Evolutionary conservation across 805 yeast genomes (phyloP), one percentile per base, ranked within the genome.

Genomic region (Candida rishiriensis): DNA sequence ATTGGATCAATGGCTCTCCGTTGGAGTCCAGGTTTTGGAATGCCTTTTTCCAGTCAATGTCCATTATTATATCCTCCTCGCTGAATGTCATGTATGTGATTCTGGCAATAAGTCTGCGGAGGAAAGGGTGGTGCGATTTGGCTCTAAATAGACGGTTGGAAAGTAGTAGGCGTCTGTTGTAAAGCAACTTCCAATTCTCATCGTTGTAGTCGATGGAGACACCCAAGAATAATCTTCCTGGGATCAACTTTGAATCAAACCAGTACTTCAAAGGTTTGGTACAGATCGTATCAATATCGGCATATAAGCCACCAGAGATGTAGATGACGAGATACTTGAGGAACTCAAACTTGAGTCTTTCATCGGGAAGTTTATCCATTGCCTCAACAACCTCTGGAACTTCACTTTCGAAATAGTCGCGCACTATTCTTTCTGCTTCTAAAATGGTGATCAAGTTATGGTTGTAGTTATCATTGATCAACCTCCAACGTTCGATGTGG

Each of bases 271-370:
- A 42, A 1, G 82, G 82, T 46, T 72, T 78, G 41, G 74, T 66
- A 21, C 80, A 73, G 46, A 64, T 66, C 0, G 84, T 79, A 56
- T 80, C 85, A 31, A 79, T 75, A 56, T 80, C 85, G 3, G 83
- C 73, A 53, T 80, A 80, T 11, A 76, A 71, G n/a, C 85, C 85
- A 38, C 85, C 85, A 38, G 64, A 60, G 3, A 79, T 69, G 47
- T 56, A 78, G 6, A 79, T 52, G 7, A 77, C 66, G 47, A 78
- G 60, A 55, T 79, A 80, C 42, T 81, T 67, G 58, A 79, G 69
- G 48, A 79, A 78, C 53, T 80, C 85, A 65, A 71, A 75, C 49
- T 65, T 63, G 40, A 75, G 60, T 30, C 73, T 64, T 18, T 63
- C 69, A 57, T 75, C 75, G 1, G 83, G 82, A 44, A 78, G 57